Evolutionary conservation across 495 filamentous ascomycete species (phyloP).

Genomic region (Podospora appendiculata): DNA sequence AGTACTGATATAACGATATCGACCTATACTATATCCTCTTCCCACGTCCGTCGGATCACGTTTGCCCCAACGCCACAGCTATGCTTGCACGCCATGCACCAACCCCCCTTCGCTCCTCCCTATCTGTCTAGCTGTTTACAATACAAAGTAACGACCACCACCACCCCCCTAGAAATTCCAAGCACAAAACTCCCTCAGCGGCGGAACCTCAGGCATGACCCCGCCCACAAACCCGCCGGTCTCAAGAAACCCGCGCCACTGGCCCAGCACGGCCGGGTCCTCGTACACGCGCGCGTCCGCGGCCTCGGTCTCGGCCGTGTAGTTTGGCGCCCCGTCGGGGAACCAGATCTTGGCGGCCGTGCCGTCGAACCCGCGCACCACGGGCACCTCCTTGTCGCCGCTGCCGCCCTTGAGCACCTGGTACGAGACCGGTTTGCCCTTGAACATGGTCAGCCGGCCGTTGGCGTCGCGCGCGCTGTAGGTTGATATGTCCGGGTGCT

Average conservation of each 20-base stretch:
- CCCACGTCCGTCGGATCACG: too few relatives aligned
- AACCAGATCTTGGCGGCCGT: slow-evolving; percentile 55
- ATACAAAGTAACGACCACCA: too few relatives aligned
- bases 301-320: slow-evolving; percentile 45
- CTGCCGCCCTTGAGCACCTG: slow-evolving; percentile 4
- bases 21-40: too few relatives aligned
- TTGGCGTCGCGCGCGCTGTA: slow-evolving; percentile 26
- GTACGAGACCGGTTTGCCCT: slow-evolving; percentile 34
- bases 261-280: slow-evolving; percentile 39
- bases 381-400: slow-evolving; percentile 18
- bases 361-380: slow-evolving; percentile 31
- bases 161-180: slow-evolving; percentile 53
- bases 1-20: too few relatives aligned
- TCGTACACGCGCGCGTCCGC: slow-evolving; percentile 34
- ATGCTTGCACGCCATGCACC: too few relatives aligned
- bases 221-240: slow-evolving; percentile 57
- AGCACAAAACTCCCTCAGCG: slow-evolving; percentile 62
- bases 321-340: slow-evolving; percentile 58
- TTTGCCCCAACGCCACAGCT: too few relatives aligned
- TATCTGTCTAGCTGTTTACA: too few relatives aligned
- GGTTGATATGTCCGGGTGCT: slow-evolving; percentile 32
- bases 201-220: slow-evolving; percentile 61
- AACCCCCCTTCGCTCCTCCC: too few relatives aligned
- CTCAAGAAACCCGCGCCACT: slow-evolving; percentile 51
- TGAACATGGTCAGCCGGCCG: slow-evolving; percentile 29